Conservation (phyloP, 768 basidiomycete genomes). For the Calocybe cyanea region DNA sequence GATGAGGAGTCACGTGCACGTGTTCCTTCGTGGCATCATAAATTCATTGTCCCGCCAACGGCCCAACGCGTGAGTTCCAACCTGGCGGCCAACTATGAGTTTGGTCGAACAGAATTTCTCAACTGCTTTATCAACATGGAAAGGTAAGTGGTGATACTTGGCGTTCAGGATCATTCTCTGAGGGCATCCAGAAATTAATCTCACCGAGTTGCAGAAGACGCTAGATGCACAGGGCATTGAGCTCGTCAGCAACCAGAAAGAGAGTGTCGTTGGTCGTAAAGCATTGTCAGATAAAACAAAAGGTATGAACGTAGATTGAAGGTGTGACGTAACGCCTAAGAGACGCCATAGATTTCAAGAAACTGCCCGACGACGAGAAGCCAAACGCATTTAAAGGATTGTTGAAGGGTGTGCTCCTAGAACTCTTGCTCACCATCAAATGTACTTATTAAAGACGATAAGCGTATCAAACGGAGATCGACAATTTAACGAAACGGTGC, state of each 20-base stretch:
- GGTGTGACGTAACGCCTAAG: no score
- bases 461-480: slow-evolving; percentile 98
- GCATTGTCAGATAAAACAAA: slow-evolving; percentile 93
- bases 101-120: slow-evolving; percentile 79
- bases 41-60: no score
- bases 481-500: slow-evolving; percentile 88
- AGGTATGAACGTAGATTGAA: slow-evolving; percentile 45
- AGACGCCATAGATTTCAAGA: slow-evolving; percentile 79
- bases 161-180: background rate
- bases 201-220: slow-evolving; percentile 88
- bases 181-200: slow-evolving; percentile 66
- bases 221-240: slow-evolving; percentile 92
- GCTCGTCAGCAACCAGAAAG: slow-evolving; percentile 98
- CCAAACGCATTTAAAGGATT: slow-evolving; percentile 83
- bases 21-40: slow-evolving; percentile 9
- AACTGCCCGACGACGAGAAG: slow-evolving; percentile 88
- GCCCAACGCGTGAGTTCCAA: slow-evolving; percentile 7
- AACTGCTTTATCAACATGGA: slow-evolving; percentile 90
- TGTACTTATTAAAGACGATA: slow-evolving; percentile 6
- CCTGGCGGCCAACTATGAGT: slow-evolving; percentile 18
- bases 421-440: background rate
- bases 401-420: slow-evolving; percentile 60
- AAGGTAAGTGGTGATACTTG: slow-evolving; percentile 46
- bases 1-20: slow-evolving; percentile 22
- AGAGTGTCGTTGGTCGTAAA: slow-evolving; percentile 91